Base-by-base conservation (phyloP, 1,284 basidiomycete genomes). In the Sporisorium iseilematis-ciliati region DNA sequence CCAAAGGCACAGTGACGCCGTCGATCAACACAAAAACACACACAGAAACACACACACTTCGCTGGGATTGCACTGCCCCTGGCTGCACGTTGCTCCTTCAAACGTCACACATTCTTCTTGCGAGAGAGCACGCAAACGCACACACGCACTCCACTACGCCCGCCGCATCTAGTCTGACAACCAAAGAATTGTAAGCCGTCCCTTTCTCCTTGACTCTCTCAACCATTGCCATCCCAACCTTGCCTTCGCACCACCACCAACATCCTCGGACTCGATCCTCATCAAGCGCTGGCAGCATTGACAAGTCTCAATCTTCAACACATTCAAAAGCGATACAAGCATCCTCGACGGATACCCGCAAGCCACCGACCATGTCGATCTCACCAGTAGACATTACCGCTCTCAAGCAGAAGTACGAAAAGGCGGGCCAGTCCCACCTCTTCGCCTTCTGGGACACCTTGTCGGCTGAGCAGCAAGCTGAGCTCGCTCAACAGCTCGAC, bases 341-440 rank as follows among this genome's bases (percentile, higher is more conserved):
- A 45, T 16, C 4, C 20, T n/a, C 38, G 35, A 26, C 38, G 38
- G 49, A 38, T 25, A 45, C 20, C 18, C 25, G 6, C 23, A 14
- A 42, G 0, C 26, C 35, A 7, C 11, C n/a, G 2, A 56, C 43
- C 43, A 73, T 73, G 70, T 65, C 70, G 23, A 64, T 54, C 45
- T 64, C 70, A n/a, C 43, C 64, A 20, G 45, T 67, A 18, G 68
- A 76, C 33, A 60, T 76, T 31, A 31, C 74, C 18, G 50, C 52
- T 29, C 75, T 77, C 61, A 69, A 55, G 54, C 58, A 71, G 54
- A 66, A 51, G 45, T 83, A 82, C 66, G 88, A 91, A 70, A 88
- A 89, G 57, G 94, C 95, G 41, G 91, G 90, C 62, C 96, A 99
- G 88, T 90, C 86, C 63, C 95, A 99, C 84, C 90, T 98, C 82